Evolutionary conservation across 139 green algal genomes (phyloP).

Genomic region (Chlamydomonas eustigma): DNA sequence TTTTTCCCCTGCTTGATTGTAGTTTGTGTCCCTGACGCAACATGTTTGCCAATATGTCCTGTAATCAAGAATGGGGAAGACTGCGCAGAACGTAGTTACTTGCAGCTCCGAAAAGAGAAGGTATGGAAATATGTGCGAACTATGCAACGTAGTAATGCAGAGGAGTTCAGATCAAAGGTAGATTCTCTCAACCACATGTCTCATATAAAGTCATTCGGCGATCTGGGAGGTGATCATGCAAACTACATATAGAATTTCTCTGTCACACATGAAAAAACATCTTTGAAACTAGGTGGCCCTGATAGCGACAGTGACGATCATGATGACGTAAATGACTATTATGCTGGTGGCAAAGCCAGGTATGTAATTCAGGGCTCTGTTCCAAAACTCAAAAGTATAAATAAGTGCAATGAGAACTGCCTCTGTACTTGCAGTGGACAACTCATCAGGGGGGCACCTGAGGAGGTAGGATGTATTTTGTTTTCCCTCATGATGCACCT

Average conservation of each 20-base stretch:
- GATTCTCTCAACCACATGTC: conserved; percentile 40
- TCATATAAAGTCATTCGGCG: conserved; percentile 47
- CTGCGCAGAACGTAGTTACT: background rate
- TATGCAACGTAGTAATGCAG: too few species aligned
- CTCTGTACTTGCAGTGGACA: conserved; percentile 44
- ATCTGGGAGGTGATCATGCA: conserved; percentile 41
- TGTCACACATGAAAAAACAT: too few species aligned
- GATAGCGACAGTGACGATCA: conserved; percentile 35
- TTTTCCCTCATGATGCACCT: too few species aligned
- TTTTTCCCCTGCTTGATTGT: too few species aligned
- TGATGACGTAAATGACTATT: conserved; percentile 73
- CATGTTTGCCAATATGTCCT: background rate
- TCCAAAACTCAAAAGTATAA: too few species aligned
- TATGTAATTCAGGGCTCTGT: too few species aligned
- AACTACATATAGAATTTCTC: too few species aligned
- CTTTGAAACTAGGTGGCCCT: background rate
- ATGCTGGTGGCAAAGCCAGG: conserved; percentile 80
- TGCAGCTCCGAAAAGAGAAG: too few species aligned
- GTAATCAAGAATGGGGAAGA: background rate
- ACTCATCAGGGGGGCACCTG: conserved; percentile 51
- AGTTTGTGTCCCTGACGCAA: background rate
- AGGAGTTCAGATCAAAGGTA: too few species aligned
- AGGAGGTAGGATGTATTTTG: background rate
- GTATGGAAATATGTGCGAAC: too few species aligned
- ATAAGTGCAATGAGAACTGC: background rate